These are phyloP conservation scores for Podosphaera aphanis DNA, from an alignment of 2,329 filamentous ascomycete species.

Conservation along the genomic window DNA sequence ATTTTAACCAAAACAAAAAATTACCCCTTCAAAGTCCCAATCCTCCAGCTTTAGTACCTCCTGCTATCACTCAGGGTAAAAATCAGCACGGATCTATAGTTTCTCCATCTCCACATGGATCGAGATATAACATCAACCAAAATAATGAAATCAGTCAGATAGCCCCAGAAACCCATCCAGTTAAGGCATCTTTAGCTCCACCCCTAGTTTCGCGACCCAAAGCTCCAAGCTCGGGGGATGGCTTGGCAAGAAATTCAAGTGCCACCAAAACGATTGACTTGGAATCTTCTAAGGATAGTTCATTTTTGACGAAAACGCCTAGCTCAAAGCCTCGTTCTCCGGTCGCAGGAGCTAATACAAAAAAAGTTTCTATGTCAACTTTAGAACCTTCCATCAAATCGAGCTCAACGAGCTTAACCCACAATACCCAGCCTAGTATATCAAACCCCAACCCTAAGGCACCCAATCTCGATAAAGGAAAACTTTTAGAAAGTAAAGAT, in stretches of 20 bases:
- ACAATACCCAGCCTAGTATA: neutral
- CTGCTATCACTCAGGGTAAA: too few relatives aligned
- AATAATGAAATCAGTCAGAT: neutral
- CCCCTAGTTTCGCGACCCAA: neutral
- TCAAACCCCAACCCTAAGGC: neutral
- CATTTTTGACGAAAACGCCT: neutral
- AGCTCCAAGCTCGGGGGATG: neutral
- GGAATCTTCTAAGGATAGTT: neutral
- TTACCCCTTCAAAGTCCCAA: too few relatives aligned
- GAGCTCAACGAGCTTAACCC: neutral
- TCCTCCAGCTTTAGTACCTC: too few relatives aligned
- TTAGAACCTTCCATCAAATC: neutral
- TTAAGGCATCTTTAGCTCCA: neutral
- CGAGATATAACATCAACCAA: neutral
- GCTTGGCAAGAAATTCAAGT: neutral
- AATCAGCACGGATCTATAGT: too few relatives aligned
- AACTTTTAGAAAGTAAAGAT: neutral
- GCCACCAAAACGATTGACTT: neutral
- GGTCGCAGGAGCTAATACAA: constrained; percentile 1
- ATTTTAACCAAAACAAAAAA: too few relatives aligned
- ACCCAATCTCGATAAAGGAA: neutral
- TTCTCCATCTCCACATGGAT: too few relatives aligned
- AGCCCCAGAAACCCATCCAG: neutral
- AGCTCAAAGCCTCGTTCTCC: neutral
- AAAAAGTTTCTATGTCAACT: neutral